A percentile compares a stretch with the other conserved stretches of the same genome.
phyloP scores from a whole-genome alignment of 2,329 filamentous ascomycete genomes.

The Aspergillus sp. region DNA sequence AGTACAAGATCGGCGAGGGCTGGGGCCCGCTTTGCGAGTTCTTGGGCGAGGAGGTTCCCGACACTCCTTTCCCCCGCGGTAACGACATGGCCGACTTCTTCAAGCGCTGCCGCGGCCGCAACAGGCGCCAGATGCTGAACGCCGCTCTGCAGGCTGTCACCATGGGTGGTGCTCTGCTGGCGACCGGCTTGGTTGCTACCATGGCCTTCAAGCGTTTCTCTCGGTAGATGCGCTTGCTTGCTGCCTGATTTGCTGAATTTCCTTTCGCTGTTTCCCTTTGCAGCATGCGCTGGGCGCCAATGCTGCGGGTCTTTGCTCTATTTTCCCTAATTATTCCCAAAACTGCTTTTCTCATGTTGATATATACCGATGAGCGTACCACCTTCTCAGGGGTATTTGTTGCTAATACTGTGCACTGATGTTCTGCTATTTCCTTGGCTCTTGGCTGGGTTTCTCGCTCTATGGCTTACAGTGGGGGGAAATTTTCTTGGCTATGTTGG shows the following conservation, averaged over 20 bases:
- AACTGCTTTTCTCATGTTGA: neutral
- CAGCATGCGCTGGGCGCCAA: constrained; percentile 29
- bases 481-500: neutral
- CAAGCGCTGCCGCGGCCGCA: constrained; percentile 55
- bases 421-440: neutral
- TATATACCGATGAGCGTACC: constrained; percentile 9
- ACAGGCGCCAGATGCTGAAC: constrained; percentile 60
- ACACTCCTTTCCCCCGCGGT: constrained; percentile 53
- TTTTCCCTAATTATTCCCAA: neutral
- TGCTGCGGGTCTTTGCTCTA: constrained; percentile 1
- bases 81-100: constrained; percentile 60
- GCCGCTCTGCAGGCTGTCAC: constrained; percentile 54
- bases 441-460: neutral
- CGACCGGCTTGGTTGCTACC: constrained; percentile 45
- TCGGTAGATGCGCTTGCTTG: constrained; percentile 22
- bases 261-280: constrained; percentile 12
- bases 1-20: constrained; percentile 57
- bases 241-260: no score
- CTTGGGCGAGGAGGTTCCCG: constrained; percentile 54
- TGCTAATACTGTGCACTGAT: constrained; percentile 2
- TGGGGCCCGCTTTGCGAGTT: constrained; percentile 59
- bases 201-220: constrained; percentile 45
- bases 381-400: neutral
- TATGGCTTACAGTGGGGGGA: neutral
- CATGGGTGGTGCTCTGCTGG: constrained; percentile 52